Percentiles rank a stretch among this genome's conserved stretches.
Conservation (phyloP, 805 yeast genomes). For the Wickerhamomyces sydowiorum region DNA sequence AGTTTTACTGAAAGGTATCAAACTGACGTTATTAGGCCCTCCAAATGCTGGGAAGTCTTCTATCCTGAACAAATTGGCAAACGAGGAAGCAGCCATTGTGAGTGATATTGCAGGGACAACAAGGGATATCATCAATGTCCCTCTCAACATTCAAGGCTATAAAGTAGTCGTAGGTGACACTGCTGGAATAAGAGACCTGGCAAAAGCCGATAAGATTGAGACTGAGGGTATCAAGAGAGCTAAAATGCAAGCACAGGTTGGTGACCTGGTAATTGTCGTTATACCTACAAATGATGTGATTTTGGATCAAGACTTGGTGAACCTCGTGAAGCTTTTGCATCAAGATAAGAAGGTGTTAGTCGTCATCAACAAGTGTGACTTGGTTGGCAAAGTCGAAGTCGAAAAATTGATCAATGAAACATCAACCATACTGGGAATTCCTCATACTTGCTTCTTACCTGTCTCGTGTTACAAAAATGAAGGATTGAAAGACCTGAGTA, state of each 20-base stretch:
- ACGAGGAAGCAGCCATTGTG: constrained; percentile 83
- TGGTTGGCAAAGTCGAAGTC: constrained; percentile 24
- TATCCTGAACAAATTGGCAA: constrained; percentile 66
- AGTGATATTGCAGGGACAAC: constrained; percentile 93
- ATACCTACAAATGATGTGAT: constrained; percentile 40
- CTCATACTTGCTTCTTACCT: constrained; percentile 20
- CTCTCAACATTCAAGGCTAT: constrained; percentile 75
- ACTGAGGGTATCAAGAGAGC: constrained; percentile 80
- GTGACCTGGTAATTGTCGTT: constrained; percentile 69
- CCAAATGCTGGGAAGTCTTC: constrained; percentile 98
- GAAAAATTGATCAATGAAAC: constrained; percentile 17
- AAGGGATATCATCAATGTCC: constrained; percentile 78
- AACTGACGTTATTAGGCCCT: constrained; percentile 73
- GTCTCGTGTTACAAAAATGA: constrained; percentile 57
- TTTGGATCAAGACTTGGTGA: constrained; percentile 32
- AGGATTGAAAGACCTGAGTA: constrained; percentile 50
- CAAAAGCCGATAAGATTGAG: constrained; percentile 54
- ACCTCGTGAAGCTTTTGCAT: constrained; percentile 29
- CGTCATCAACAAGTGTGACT: constrained; percentile 58
- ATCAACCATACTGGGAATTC: constrained; percentile 17
- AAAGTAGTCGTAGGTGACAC: constrained; percentile 86
- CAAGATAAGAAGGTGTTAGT: constrained; percentile 31
- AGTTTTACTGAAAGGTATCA: constrained; percentile 66
- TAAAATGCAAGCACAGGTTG: constrained; percentile 44
- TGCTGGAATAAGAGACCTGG: constrained; percentile 70